Evolutionary conservation across 208 protist species (phyloP).

Genomic region (Trypanosoma brucei): DNA sequence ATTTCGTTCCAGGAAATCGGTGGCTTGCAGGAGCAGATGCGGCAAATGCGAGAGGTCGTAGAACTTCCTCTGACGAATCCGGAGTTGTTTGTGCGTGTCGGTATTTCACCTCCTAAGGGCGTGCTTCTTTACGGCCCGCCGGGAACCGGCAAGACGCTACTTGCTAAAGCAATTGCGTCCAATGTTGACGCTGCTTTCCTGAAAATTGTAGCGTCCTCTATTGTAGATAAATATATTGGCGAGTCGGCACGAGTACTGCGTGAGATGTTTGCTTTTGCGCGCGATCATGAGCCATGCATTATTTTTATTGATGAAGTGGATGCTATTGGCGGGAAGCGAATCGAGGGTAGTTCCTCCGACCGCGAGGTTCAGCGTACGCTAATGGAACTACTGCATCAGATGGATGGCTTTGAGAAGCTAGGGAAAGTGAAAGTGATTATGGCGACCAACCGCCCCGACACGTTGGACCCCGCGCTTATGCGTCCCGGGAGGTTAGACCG

Average conservation of each 20-base stretch:
- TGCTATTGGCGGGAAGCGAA: constrained; percentile 98
- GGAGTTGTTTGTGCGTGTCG: constrained; percentile 98
- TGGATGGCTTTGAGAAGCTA: constrained; percentile 98
- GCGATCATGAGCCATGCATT: constrained; percentile 98
- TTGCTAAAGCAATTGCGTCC: constrained; percentile 97
- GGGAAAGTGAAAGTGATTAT: constrained; percentile 99
- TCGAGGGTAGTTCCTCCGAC: constrained; percentile 98
- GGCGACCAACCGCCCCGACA: constrained; percentile 98
- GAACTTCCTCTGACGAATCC: constrained; percentile 99
- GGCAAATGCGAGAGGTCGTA: constrained; percentile 98
- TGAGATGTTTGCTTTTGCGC: constrained; percentile 99
- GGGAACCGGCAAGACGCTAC: constrained; percentile 94
- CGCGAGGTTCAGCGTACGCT: constrained; percentile 99
- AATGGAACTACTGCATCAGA: constrained; percentile 99
- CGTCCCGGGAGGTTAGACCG: constrained; percentile 95
- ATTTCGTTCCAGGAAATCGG: constrained; percentile 96
- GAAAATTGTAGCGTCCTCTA: constrained; percentile 97
- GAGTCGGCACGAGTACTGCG: constrained; percentile 98
- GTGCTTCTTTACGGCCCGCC: constrained; percentile 99
- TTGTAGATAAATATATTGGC: constrained; percentile 99
- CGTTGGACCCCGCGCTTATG: constrained; percentile 96
- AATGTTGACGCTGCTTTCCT: constrained; percentile 99
- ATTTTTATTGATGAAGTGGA: constrained; percentile 99
- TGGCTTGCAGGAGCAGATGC: constrained; percentile 97
- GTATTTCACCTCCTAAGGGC: constrained; percentile 99